Base-by-base conservation (phyloP, 1,139 yeast genomes). In the Scheffersomyces illinoinensis region DNA sequence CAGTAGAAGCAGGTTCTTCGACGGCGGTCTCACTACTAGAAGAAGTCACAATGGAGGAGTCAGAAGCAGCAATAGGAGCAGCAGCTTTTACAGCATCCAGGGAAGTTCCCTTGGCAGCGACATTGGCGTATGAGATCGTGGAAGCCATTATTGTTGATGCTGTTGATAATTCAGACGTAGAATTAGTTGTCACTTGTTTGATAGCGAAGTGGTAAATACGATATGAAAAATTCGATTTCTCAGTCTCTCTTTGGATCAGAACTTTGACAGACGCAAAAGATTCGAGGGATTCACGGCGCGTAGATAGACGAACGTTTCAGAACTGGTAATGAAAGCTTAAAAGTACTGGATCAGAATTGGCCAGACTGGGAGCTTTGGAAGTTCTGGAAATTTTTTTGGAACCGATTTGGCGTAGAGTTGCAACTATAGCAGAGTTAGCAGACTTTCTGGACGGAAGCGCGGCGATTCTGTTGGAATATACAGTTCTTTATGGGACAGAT, bases 41-140 rank as follows among this genome's bases (percentile, higher is more conserved):
- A 21, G 60, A 23, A 43, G 21, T 39, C 47, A 33, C 50, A 12
- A 20, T 24, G 18, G 51, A 48, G 24, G 51, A 51, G 47, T 56
- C 39, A 62, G 56, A 60, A 24, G 66, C 62, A 46, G 59, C 56
- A 17, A 49, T 57, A 18, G 57, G 54, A 26, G 57, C 62, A 55
- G 49, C 56, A 26, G 39, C 72, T 39, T 56, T 52, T 52, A 8
- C 47, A 21, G 21, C 52, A 53, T 56, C 61, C 33, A 52, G 54
- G 48, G 56, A 26, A 20, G 59, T 50, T 55, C 65, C 80, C 58
- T 70, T 72, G 61, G 81, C 82, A 61, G 81, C 84, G 55, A 76
- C 74, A 61, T 78, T 77, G 61, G 83, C 83, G 65, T 79, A 79
- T 56, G 77, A 67, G 63, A 75, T 62, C 47, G 73, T 63, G 62